A percentile compares a stretch with the other conserved stretches of the same genome.
Evolutionary conservation across 2,329 filamentous ascomycete species (phyloP).

Genomic region (Aspergillus vadensis): DNA sequence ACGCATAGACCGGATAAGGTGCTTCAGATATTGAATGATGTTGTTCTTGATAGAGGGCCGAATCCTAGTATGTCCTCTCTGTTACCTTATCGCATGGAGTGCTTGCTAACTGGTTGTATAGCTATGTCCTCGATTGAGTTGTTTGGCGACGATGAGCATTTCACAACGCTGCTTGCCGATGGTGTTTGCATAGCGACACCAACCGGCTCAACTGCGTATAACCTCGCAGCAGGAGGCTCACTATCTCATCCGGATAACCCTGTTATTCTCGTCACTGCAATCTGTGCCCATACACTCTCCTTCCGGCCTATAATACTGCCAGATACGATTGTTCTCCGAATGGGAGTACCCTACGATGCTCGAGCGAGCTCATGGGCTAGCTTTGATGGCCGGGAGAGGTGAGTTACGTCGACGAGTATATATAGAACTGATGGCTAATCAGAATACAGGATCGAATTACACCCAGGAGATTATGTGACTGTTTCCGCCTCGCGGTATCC

Average conservation of each 20-base stretch:
- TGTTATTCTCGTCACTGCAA: conserved; percentile 90
- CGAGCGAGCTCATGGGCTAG: conserved; percentile 93
- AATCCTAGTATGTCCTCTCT: conserved; percentile 72
- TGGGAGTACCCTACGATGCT: conserved; percentile 93
- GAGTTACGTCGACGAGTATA: conserved; percentile 17
- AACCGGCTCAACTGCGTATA: conserved; percentile 93
- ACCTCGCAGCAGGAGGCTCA: conserved; percentile 91
- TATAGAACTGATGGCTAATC: not conserved
- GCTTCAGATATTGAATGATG: conserved; percentile 90
- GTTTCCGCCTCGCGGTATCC: conserved; percentile 56
- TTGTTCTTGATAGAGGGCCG: conserved; percentile 92
- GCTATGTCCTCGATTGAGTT: conserved; percentile 90
- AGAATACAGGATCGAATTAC: conserved; percentile 46
- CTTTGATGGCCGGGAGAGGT: conserved; percentile 89
- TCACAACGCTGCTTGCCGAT: conserved; percentile 90
- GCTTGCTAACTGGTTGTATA: conserved; percentile 37
- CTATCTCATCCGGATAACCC: conserved; percentile 96
- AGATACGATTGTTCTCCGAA: conserved; percentile 88
- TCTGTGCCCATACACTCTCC: conserved; percentile 91
- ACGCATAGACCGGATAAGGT: conserved; percentile 84
- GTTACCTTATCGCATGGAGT: not conserved
- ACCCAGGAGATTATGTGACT: conserved; percentile 55
- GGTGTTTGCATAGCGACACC: conserved; percentile 92
- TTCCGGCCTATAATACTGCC: conserved; percentile 96
- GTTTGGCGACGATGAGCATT: conserved; percentile 92